phyloP scores from a whole-genome alignment of 176 grass and related monocot genomes.

The Rhynchospora pubera region DNA sequence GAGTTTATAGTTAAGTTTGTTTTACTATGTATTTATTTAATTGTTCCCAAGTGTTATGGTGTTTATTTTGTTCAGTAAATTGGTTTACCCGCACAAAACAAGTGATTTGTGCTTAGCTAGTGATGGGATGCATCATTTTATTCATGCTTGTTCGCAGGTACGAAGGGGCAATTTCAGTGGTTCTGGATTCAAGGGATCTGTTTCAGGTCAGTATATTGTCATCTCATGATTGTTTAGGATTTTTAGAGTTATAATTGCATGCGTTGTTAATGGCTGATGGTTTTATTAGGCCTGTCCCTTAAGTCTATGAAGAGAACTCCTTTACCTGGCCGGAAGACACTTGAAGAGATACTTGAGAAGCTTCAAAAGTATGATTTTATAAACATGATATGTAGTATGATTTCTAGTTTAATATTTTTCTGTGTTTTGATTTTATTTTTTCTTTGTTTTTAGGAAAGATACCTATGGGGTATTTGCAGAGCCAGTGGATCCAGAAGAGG shows the following conservation, averaged over 20 bases:
- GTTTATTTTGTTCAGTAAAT: not conserved
- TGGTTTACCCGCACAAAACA: not conserved
- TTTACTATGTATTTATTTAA: not conserved
- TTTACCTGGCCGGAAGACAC: constrained; percentile 56
- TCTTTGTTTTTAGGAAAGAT: constrained; percentile 57
- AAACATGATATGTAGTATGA: not conserved
- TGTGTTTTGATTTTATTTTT: constrained; percentile 9
- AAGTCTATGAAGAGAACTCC: constrained; percentile 48
- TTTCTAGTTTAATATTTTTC: constrained; percentile 19
- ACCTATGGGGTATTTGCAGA: constrained; percentile 84
- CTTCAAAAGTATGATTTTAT: constrained; percentile 69
- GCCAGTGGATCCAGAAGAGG: constrained; percentile 89
- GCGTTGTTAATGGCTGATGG: constrained; percentile 10
- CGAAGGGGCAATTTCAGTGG: constrained; percentile 44
- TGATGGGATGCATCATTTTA: not conserved
- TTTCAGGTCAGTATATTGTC: constrained; percentile 34
- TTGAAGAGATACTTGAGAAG: constrained; percentile 87
- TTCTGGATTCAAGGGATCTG: constrained; percentile 54
- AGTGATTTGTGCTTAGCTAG: not conserved
- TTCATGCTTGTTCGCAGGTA: constrained; percentile 22
- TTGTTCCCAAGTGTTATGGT: not conserved
- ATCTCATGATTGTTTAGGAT: constrained; percentile 9
- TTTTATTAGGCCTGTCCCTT: not conserved
- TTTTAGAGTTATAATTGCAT: constrained; percentile 6
- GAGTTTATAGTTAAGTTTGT: not conserved